A percentile compares a stretch with the other conserved stretches of the same genome.
These are phyloP conservation scores for Lichtheimia hyalospora DNA, from an alignment of 371 early-diverging fungal genomes.

Conservation along the genomic window DNA sequence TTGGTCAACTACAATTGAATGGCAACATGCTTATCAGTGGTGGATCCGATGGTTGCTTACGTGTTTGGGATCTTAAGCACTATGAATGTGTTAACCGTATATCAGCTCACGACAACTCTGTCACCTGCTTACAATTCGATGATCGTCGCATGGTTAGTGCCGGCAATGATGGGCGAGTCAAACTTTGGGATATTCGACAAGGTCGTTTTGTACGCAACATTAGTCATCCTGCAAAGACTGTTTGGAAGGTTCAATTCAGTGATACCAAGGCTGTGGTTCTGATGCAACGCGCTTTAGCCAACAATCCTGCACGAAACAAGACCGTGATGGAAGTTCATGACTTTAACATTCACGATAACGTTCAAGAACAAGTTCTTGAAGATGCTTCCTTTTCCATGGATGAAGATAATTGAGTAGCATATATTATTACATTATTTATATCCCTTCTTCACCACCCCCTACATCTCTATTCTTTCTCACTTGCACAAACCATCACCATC, in stretches of 20 bases:
- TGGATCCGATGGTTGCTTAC: constrained; percentile 84
- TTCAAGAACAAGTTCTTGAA: no score
- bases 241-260: constrained; percentile 65
- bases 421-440: background rate
- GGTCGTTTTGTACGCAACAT: constrained; percentile 75
- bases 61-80: constrained; percentile 84
- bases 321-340: constrained; percentile 57
- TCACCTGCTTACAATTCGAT: constrained; percentile 88
- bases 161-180: constrained; percentile 84
- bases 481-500: background rate
- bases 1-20: constrained; percentile 82
- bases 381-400: constrained; percentile 1
- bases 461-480: background rate
- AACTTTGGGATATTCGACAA: constrained; percentile 81
- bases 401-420: background rate
- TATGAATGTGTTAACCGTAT: constrained; percentile 69
- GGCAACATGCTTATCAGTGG: constrained; percentile 77
- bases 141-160: constrained; percentile 80
- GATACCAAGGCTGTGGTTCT: constrained; percentile 64
- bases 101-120: constrained; percentile 80
- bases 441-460: background rate
- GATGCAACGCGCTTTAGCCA: constrained; percentile 46
- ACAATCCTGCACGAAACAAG: constrained; percentile 34
- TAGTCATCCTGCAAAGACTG: constrained; percentile 57
- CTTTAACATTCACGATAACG: constrained; percentile 26